phyloP scores from a whole-genome alignment of 768 basidiomycete genomes.

The Lentinula sp. region DNA sequence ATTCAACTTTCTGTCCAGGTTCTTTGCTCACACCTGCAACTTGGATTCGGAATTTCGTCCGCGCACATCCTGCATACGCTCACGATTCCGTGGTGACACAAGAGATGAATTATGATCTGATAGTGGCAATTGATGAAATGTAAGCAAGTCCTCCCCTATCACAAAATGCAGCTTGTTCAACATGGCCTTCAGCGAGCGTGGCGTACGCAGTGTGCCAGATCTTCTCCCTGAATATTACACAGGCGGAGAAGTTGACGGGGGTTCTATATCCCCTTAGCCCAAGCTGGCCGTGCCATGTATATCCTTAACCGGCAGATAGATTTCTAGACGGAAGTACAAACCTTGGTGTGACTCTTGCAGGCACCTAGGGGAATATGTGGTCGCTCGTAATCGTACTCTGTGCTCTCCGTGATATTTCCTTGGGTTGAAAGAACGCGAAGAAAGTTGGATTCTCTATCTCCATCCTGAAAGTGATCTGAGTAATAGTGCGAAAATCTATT shows the following conservation, averaged over 20 bases:
- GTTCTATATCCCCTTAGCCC: constrained; percentile 23
- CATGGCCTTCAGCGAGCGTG: constrained; percentile 51
- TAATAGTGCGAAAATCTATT: background rate
- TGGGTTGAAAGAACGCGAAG: background rate
- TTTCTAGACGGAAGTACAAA: background rate
- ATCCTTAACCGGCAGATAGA: background rate
- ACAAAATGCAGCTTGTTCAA: constrained; percentile 1
- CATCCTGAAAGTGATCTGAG: background rate
- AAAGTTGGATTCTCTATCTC: background rate
- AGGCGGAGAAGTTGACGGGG: constrained; percentile 39
- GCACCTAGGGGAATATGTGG: background rate
- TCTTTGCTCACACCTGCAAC: constrained; percentile 79
- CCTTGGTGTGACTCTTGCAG: background rate
- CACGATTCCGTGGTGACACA: constrained; percentile 88
- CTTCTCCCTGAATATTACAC: constrained; percentile 59
- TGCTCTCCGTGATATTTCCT: background rate
- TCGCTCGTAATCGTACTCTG: background rate
- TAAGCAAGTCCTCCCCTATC: constrained; percentile 37
- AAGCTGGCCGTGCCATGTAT: background rate
- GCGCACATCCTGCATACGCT: constrained; percentile 86
- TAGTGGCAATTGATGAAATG: constrained; percentile 89
- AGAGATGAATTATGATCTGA: constrained; percentile 91
- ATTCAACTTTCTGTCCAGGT: constrained; percentile 34
- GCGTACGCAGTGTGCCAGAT: constrained; percentile 52
- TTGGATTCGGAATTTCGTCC: constrained; percentile 92